These are phyloP conservation scores for Prunus kanzakura DNA, from an alignment of 306 rosid species.

Conservation along the genomic window DNA sequence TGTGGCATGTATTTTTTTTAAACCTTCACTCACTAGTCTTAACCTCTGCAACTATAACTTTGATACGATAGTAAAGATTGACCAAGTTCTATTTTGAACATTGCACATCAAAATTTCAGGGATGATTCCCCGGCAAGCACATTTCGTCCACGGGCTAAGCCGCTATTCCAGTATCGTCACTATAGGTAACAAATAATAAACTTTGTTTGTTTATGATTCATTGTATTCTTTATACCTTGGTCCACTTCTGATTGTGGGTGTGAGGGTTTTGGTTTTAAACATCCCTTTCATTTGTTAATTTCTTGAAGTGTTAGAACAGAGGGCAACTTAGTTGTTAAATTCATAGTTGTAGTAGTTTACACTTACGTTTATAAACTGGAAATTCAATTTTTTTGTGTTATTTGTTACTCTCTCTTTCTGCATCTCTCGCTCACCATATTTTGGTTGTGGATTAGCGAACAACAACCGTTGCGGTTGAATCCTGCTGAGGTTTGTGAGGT, in stretches of 20 bases:
- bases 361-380: background rate
- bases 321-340: too few relatives aligned
- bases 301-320: background rate
- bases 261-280: background rate
- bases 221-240: background rate
- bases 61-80: slow-evolving; percentile 13
- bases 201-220: slow-evolving; percentile 3
- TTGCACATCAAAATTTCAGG: slow-evolving; percentile 45
- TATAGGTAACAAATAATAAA: slow-evolving; percentile 62
- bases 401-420: background rate
- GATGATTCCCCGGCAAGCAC: slow-evolving; percentile 80
- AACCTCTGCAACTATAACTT: slow-evolving; percentile 1
- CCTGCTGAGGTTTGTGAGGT: slow-evolving; percentile 97
- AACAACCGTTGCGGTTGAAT: slow-evolving; percentile 93
- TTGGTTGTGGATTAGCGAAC: slow-evolving; percentile 74
- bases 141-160: slow-evolving; percentile 91
- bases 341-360: too few relatives aligned
- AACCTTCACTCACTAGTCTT: background rate
- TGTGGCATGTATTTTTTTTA: background rate
- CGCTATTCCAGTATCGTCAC: slow-evolving; percentile 92
- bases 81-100: slow-evolving; percentile 13
- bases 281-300: background rate
- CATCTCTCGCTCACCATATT: slow-evolving; percentile 28
- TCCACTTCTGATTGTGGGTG: background rate
- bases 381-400: background rate